A percentile compares a stretch with the other conserved stretches of the same genome.
Conservation (phyloP, 2,329 filamentous ascomycete genomes). For the Onygenales sp. region DNA sequence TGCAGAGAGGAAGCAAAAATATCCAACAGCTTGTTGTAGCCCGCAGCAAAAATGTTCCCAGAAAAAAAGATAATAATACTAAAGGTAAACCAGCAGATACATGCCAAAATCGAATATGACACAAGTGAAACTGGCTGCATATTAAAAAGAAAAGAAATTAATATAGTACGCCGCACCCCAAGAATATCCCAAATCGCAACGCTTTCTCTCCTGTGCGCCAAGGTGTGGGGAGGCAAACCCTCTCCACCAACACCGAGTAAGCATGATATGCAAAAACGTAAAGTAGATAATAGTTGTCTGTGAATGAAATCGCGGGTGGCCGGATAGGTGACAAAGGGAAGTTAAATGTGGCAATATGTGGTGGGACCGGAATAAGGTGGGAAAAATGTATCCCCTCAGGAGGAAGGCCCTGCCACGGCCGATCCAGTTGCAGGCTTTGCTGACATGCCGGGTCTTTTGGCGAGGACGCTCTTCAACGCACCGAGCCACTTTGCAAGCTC, state of each 20-base stretch:
- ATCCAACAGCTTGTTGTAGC: too few relatives aligned
- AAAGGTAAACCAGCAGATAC: too few relatives aligned
- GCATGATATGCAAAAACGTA: neutral
- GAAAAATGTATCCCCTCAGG: neutral
- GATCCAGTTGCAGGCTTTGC: neutral
- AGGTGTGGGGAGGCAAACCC: neutral
- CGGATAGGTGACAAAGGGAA: neutral
- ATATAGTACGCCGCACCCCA: too few relatives aligned
- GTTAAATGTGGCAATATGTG: neutral
- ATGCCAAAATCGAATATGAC: too few relatives aligned
- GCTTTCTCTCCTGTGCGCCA: too few relatives aligned
- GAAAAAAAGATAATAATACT: too few relatives aligned
- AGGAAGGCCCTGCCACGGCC: neutral
- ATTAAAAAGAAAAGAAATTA: neutral
- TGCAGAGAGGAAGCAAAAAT: too few relatives aligned
- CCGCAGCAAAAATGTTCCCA: too few relatives aligned
- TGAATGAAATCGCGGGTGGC: neutral
- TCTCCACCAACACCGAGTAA: neutral
- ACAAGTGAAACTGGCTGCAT: too few relatives aligned
- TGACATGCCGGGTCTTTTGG: slow-evolving; percentile 6
- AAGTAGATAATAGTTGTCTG: too few relatives aligned
- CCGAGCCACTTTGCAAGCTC: slow-evolving; percentile 74
- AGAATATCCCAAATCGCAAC: too few relatives aligned
- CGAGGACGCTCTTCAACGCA: slow-evolving; percentile 66
- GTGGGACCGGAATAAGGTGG: too few relatives aligned